phyloP scores from a whole-genome alignment of 352 stramenopile genomes.

The Plasmopara muralis region DNA sequence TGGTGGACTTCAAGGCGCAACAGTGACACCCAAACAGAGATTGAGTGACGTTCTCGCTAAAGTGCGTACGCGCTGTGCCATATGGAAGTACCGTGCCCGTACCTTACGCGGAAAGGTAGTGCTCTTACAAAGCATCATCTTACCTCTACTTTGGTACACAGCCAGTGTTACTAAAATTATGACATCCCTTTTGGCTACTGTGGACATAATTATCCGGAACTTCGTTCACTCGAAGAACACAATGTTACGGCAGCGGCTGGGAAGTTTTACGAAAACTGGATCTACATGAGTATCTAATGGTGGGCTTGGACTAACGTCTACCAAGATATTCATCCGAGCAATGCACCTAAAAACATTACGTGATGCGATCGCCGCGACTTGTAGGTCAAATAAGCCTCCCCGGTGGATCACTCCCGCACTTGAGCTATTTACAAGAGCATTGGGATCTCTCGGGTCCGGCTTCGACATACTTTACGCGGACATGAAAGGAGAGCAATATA shows the following conservation, averaged over 20 bases:
- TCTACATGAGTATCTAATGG: neutral
- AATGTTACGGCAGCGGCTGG: neutral
- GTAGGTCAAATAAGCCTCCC: neutral
- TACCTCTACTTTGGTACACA: constrained; percentile 1
- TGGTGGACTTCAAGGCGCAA: neutral
- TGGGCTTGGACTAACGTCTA: neutral
- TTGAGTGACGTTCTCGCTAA: neutral
- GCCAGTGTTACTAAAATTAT: neutral
- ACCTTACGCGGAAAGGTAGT: neutral
- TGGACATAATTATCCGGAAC: constrained; percentile 1
- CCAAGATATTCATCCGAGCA: neutral
- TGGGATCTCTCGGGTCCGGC: too few relatives aligned
- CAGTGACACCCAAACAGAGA: neutral
- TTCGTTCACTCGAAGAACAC: neutral
- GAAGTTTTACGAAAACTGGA: constrained; percentile 1
- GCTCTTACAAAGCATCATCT: constrained; percentile 1
- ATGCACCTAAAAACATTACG: constrained; percentile 2
- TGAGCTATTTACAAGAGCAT: neutral
- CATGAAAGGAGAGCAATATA: neutral
- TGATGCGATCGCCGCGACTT: neutral
- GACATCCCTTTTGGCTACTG: neutral
- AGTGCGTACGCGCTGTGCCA: neutral
- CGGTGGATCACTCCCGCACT: neutral
- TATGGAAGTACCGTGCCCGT: constrained; percentile 1
- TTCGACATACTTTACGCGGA: constrained; percentile 1